Evolutionary conservation across 345 rosid species (phyloP).

Genomic region (Conringia planisiliqua): DNA sequence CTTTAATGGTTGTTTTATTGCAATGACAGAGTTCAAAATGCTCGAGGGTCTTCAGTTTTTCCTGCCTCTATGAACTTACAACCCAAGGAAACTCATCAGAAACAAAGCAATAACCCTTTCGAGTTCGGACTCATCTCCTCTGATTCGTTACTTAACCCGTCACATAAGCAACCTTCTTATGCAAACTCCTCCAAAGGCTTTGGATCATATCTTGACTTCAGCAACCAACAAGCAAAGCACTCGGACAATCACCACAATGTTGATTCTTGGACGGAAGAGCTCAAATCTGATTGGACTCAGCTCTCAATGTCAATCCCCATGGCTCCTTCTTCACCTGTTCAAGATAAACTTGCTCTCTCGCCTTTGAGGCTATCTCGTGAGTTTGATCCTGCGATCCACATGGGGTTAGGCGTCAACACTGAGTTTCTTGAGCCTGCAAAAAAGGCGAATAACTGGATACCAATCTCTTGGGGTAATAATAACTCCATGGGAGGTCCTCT

Average conservation of each 20-base stretch:
- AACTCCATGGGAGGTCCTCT: slow-evolving; percentile 63
- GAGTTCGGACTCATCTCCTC: slow-evolving; percentile 54
- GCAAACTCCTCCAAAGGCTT: slow-evolving; percentile 42
- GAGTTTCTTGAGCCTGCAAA: slow-evolving; percentile 33
- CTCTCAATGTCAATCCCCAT: slow-evolving; percentile 65
- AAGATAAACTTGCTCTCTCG: slow-evolving; percentile 46
- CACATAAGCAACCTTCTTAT: slow-evolving; percentile 34
- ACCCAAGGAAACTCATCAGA: slow-evolving; percentile 35
- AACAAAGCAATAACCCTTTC: slow-evolving; percentile 38
- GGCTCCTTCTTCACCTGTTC: slow-evolving; percentile 42
- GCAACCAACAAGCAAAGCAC: slow-evolving; percentile 44
- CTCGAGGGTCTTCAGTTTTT: slow-evolving; percentile 22
- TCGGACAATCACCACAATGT: slow-evolving; percentile 32
- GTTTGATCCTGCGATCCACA: slow-evolving; percentile 38
- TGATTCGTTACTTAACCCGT: slow-evolving; percentile 43
- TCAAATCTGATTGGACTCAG: slow-evolving; percentile 46
- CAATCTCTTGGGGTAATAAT: slow-evolving; percentile 46
- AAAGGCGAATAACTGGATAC: slow-evolving; percentile 40
- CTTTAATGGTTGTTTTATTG: slow-evolving; percentile 7
- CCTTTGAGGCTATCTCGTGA: slow-evolving; percentile 55
- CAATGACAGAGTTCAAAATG: slow-evolving; percentile 42
- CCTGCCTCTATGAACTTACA: slow-evolving; percentile 39
- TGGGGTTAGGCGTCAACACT: slow-evolving; percentile 39
- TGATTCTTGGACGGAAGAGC: slow-evolving; percentile 53
- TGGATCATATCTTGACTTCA: slow-evolving; percentile 43